These are phyloP conservation scores for Metarhizium humberi DNA, from an alignment of 2,329 filamentous ascomycete genomes.

Conservation along the genomic window DNA sequence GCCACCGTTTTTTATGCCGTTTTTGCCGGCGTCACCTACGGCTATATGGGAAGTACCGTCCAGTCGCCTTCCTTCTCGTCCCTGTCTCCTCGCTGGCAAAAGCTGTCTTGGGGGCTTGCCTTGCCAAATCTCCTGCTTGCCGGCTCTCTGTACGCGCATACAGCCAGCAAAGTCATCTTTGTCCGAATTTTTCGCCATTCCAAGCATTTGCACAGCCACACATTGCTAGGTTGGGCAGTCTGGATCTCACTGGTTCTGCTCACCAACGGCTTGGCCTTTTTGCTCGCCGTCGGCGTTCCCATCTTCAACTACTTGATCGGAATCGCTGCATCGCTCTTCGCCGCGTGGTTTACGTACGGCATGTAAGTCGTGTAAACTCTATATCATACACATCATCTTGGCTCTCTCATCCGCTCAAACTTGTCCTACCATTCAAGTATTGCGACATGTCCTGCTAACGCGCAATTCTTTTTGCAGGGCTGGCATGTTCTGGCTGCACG, in stretches of 20 bases:
- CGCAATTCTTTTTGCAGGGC: slow-evolving; percentile 15
- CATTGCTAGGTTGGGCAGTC: slow-evolving; percentile 32
- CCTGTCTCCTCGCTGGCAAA: slow-evolving; percentile 33
- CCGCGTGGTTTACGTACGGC: slow-evolving; percentile 45
- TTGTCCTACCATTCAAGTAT: background rate
- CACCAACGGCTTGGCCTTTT: slow-evolving; percentile 33
- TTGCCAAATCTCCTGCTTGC: slow-evolving; percentile 42
- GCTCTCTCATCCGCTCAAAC: background rate
- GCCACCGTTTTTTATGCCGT: slow-evolving; percentile 41
- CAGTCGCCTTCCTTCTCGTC: slow-evolving; percentile 38
- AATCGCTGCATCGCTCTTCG: slow-evolving; percentile 39
- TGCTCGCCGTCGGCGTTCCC: slow-evolving; percentile 37
- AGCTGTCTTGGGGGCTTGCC: slow-evolving; percentile 40
- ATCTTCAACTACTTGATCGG: slow-evolving; percentile 45
- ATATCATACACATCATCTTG: background rate
- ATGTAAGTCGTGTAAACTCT: slow-evolving; percentile 15
- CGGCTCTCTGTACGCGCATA: slow-evolving; percentile 39
- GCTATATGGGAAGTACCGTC: slow-evolving; percentile 36
- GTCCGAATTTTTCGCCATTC: slow-evolving; percentile 36
- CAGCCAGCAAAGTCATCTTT: slow-evolving; percentile 41
- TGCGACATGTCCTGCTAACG: background rate
- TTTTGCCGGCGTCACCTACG: slow-evolving; percentile 41
- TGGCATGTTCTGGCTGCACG: slow-evolving; percentile 42
- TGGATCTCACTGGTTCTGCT: slow-evolving; percentile 37
- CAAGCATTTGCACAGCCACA: slow-evolving; percentile 37